Base-by-base conservation (phyloP, 192 early-diverging fungal species). In the Coemansia sp. region DNA sequence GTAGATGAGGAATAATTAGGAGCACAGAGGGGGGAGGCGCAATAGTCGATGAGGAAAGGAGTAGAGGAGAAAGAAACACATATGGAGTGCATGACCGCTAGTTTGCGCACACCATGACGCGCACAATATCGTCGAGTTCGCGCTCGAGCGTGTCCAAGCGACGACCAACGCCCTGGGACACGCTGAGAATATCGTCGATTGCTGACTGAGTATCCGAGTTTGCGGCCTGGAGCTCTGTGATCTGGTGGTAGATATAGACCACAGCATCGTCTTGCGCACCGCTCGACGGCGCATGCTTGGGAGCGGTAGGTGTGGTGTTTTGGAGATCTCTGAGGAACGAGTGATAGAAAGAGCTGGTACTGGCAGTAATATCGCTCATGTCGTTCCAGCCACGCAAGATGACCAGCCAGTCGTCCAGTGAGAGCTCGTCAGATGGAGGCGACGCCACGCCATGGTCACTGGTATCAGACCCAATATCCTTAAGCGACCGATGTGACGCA, bases 41-140 rank as follows among this genome's bases (percentile, higher is more conserved):
- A 43, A 43, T 43, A 31, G 38, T 46, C 9, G 33, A 70, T 5
- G 10, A 44, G 44, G 62, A 15, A 2, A 65, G 38, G 31, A 54
- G 55, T 29, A 59, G n/a, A 40, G 55, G 27, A 55, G 29, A 52
- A 43, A 15, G 43, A 44, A 59, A 18, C 8, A 51, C 33, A 67
- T 16, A 11, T 3, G 68, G 18, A 70, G 47, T 20, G 20, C 5
- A 33, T 18, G 15, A 4, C 24, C 38, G 29, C 38, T 72, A 84
- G 68, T 68, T 79, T 43, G 72, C 77, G 13, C 79, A 77, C 18
- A 84, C 74, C 51, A 84, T 69, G 49, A 76, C 16, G 16, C 77
- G 77, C n/a, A 75, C 82, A 68, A 84, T 76, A 47, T 79, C 74
- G 31, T 84, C 82, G 33, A 84, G 69, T 61, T 84, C 82, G 51